Percentiles rank a stretch among this genome's conserved stretches.
Evolutionary conservation across 257 asterid species (phyloP).

Genomic region (Solanum paucissectum): DNA sequence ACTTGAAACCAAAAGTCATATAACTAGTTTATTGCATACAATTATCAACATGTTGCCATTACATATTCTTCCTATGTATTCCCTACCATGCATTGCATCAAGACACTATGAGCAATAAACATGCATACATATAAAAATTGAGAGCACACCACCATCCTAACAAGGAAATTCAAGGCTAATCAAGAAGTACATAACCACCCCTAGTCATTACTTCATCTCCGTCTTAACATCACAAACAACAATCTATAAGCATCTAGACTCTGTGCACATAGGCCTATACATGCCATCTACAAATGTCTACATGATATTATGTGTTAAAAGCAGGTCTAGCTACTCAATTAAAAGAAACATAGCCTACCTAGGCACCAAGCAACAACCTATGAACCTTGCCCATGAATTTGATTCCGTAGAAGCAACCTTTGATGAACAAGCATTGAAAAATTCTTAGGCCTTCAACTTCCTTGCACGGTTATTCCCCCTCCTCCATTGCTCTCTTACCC

Average conservation of each 20-base stretch:
- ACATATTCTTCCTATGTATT: not conserved
- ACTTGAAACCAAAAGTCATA: not conserved
- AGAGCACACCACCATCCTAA: not conserved
- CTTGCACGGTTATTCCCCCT: too few species aligned
- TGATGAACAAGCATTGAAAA: not conserved
- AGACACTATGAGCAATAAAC: not conserved
- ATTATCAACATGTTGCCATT: not conserved
- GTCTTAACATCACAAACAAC: not conserved
- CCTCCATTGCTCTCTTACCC: not conserved
- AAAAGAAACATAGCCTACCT: not conserved
- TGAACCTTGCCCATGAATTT: not conserved
- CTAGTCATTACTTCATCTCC: too few species aligned
- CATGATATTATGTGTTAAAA: not conserved
- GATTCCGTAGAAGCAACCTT: not conserved
- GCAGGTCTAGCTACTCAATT: not conserved
- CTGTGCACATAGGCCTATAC: not conserved
- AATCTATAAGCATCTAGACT: not conserved
- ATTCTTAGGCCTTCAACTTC: not conserved
- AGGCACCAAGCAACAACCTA: not conserved
- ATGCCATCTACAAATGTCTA: not conserved
- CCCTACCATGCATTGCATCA: not conserved
- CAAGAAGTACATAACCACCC: not conserved
- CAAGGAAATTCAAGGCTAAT: not conserved
- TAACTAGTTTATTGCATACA: not conserved
- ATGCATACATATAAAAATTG: not conserved